These are phyloP conservation scores for Aspergillus baeticus DNA, from an alignment of 495 filamentous ascomycete species.

Conservation along the genomic window DNA sequence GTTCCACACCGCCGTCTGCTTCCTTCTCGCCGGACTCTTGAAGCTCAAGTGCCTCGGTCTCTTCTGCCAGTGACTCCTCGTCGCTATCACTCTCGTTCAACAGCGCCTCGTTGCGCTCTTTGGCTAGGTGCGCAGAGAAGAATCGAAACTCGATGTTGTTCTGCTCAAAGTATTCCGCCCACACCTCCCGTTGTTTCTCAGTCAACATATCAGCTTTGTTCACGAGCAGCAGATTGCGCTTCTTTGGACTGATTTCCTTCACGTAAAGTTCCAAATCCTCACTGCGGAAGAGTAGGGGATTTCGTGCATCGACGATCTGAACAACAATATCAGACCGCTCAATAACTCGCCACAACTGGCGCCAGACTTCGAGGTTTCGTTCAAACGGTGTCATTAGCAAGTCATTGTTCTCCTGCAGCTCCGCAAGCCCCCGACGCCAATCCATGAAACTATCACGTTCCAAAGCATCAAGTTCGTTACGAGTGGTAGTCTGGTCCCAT, in stretches of 20 bases:
- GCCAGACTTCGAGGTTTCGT: conserved; percentile 96
- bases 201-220: conserved; percentile 99
- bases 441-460: conserved; percentile 81
- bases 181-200: conserved; percentile 72
- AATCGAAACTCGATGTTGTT: conserved; percentile 85
- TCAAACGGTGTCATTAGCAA: conserved; percentile 98
- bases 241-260: conserved; percentile 82
- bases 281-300: conserved; percentile 89
- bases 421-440: conserved; percentile 88
- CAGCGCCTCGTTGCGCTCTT: conserved; percentile 75
- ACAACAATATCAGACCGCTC: conserved; percentile 94
- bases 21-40: conserved; percentile 22
- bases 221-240: conserved; percentile 89
- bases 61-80: conserved; percentile 42
- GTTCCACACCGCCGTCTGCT: conserved; percentile 22
- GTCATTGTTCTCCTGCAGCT: conserved; percentile 89
- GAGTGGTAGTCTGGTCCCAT: conserved; percentile 85
- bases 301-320: conserved; percentile 97
- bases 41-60: conserved; percentile 38
- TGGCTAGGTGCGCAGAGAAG: conserved; percentile 92
- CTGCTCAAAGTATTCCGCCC: conserved; percentile 85
- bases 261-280: conserved; percentile 94
- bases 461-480: conserved; percentile 70
- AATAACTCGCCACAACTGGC: conserved; percentile 97
- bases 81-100: conserved; percentile 46